Evolutionary conservation across 139 green algal species (phyloP), one percentile per base, ranked within the genome.

Genomic region (Picochlorum sp.): DNA sequence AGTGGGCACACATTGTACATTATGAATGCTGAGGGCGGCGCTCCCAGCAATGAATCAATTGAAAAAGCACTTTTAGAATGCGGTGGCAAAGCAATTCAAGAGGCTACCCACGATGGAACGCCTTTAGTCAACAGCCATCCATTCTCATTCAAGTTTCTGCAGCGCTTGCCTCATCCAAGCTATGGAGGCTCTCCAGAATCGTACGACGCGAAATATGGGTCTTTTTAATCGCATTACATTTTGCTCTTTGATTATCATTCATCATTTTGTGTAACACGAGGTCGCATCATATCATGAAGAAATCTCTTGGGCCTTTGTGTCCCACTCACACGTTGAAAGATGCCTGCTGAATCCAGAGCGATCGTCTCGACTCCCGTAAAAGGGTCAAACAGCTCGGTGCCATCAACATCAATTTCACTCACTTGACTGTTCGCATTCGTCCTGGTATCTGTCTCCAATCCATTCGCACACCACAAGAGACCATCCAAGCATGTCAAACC

Each of bases 1-100:
- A 67, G 50, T 54, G 76, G 73, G 7, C 79, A 86, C 70, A 86
- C 79, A 24, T 79, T 86, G 26, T 86, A 84, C 44, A 74, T 86
- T 20, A 86, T 83, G 75, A 65, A 69, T 44, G 66, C 62, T 1
- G 14, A 34, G 3, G 69, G 69, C 8, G 57, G 34, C 18, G 61
- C 68, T 8, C 74, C 74, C 3, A 66, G 78, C 52, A 73, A 63
- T 9, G 7, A 32, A 21, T 32, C 45, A 52, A 67, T 85, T 13
- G 66, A 85, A 69, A 37, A 21, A 13, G 73, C 70, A 7, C 81
- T 74, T 63, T 37, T 54, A 18, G 49, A 66, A 37, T 65, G 75
- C 45, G 76, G 79, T 26, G 79, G 79, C 2, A 70, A 80, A 44
- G 66, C 81, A 49, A 55, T 20, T 54, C n/a, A 45, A 10, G 61